phyloP scores from a whole-genome alignment of 1,284 basidiomycete species.

The Bjerkandera adusta region DNA sequence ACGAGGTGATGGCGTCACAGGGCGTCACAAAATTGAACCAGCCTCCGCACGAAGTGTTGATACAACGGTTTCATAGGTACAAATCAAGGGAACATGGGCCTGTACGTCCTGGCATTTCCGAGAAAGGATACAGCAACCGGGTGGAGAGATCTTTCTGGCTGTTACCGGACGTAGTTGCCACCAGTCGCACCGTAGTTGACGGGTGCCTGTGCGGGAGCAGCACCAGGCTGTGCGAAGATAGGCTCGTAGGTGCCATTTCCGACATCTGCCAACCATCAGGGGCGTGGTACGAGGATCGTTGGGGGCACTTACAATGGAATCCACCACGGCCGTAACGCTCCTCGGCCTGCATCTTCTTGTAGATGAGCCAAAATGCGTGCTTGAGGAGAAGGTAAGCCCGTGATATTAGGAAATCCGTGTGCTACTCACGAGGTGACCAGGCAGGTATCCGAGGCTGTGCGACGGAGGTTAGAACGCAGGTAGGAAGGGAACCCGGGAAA shows the following conservation, averaged over 20 bases:
- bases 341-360: conserved; percentile 60
- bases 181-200: conserved; percentile 42
- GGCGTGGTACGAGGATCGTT: not conserved
- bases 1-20: no score
- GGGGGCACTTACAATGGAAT: conserved; percentile 40
- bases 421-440: conserved; percentile 59
- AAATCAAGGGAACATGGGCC: not conserved
- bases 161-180: conserved; percentile 24
- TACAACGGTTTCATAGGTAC: not conserved
- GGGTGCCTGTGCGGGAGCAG: conserved; percentile 27
- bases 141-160: not conserved
- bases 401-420: not conserved
- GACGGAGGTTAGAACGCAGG: not conserved
- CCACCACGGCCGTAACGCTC: conserved; percentile 54
- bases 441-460: conserved; percentile 69
- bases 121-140: not conserved
- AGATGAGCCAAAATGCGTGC: conserved; percentile 52
- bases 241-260: conserved; percentile 56
- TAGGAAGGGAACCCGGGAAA: not conserved
- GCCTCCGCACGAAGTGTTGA: not conserved
- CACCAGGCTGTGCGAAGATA: conserved; percentile 30
- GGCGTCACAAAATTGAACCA: no score
- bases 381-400: conserved; percentile 17
- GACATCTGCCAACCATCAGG: conserved; percentile 37
- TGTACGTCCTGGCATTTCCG: no score